Conservation (phyloP, 176 grass and related monocot species). For the Panicum miliaceum region DNA sequence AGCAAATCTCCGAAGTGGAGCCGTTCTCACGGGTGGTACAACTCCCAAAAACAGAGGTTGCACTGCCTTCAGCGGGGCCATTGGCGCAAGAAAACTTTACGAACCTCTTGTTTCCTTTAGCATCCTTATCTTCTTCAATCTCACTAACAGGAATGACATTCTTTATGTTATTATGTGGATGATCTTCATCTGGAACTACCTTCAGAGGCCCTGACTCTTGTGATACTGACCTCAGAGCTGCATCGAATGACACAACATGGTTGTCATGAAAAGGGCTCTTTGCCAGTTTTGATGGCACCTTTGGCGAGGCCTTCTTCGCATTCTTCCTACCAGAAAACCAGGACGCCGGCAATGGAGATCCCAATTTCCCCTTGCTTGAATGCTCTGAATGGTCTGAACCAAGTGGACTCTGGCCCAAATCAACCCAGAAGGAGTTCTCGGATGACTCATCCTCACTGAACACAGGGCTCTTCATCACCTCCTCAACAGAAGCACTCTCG, state of each 20-base stretch:
- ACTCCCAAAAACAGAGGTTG: slow-evolving; percentile 58
- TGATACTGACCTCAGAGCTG: slow-evolving; percentile 84
- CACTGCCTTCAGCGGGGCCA: slow-evolving; percentile 36
- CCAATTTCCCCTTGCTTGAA: slow-evolving; percentile 69
- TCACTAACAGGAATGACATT: slow-evolving; percentile 58
- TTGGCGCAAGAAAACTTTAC: slow-evolving; percentile 71
- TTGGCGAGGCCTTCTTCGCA: slow-evolving; percentile 63
- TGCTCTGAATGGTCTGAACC: slow-evolving; percentile 81
- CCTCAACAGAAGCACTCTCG: slow-evolving; percentile 85
- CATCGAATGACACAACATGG: slow-evolving; percentile 91
- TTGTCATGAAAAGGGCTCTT: slow-evolving; percentile 81
- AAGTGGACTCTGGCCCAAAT: slow-evolving; percentile 93
- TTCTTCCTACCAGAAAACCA: slow-evolving; percentile 83
- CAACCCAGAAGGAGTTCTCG: slow-evolving; percentile 92
- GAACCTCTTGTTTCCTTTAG: slow-evolving; percentile 55
- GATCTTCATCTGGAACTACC: slow-evolving; percentile 52
- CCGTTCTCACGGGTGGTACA: slow-evolving; percentile 56
- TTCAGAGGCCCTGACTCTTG: slow-evolving; percentile 68
- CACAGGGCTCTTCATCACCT: slow-evolving; percentile 97
- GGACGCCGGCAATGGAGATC: slow-evolving; percentile 85
- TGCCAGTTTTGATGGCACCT: slow-evolving; percentile 55
- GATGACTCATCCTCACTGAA: slow-evolving; percentile 97
- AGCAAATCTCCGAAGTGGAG: slow-evolving; percentile 51
- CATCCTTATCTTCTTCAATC: slow-evolving; percentile 86
- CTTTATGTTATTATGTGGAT: slow-evolving; percentile 50